Evolutionary conservation across 257 asterid genomes (phyloP), one percentile per base, ranked within the genome.

Genomic region (Solanum appendiculatum): DNA sequence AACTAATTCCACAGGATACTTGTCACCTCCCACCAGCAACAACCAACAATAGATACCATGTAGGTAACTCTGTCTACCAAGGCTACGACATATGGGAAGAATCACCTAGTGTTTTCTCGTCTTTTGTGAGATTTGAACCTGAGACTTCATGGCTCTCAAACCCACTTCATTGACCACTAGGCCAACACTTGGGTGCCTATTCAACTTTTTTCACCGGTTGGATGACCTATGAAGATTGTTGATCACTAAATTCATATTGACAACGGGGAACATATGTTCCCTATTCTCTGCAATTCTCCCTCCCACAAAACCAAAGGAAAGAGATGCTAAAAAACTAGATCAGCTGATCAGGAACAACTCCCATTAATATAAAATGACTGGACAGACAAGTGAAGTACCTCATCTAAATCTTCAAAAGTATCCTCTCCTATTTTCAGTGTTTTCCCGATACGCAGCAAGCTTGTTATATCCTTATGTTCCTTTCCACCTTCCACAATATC

Each of bases 401-500:
- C 99, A 86, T 97, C 99, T 87, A 97, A 97, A 93, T 97, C 98
- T 89, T 95, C 99, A 90, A 93, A 97, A n/a, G 98, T 93, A 89
- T 97, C 99, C 77, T 95, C 99, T 48, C 98, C 99, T 87, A 97
- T 94, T 93, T 95, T 97, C 88, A 97, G 88, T 70, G 96, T 95
- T 88, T 96, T 96, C 87, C 99, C 99, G 56, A 97, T 97, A 58
- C 94, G 96, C 85, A 96, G 96, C 94, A 96, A 87, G 93, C 99
- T 97, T 68, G 97, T 97, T 86, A 97, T 93, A 85, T 97, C 99
- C 91, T 95, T 96, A 89, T 91, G 94, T 63, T 97, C 99, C 92
- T 97, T 96, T 73, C 98, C 98, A 86, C 96, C 98, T 91, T 97
- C 99, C 86, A 88, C 89, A 83, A 96, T 96, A 88, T 96, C 98